Evolutionary conservation across 2,329 filamentous ascomycete genomes (phyloP).

Genomic region (Tympanopsis confertula): DNA sequence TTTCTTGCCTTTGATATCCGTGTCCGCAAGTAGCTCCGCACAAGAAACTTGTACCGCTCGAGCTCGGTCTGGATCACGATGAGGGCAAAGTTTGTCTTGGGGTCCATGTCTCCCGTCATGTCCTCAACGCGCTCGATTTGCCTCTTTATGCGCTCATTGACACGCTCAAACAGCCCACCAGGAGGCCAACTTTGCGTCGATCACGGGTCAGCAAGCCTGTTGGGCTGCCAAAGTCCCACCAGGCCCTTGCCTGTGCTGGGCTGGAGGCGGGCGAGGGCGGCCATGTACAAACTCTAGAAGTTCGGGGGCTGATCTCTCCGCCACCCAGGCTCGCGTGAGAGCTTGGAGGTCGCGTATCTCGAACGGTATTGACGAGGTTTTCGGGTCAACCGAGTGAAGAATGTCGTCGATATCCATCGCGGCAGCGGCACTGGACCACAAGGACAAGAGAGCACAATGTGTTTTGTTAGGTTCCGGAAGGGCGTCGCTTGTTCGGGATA

Average conservation of each 20-base stretch:
- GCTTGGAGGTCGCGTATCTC: slow-evolving; percentile 71
- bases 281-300: slow-evolving; percentile 56
- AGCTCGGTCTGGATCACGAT: slow-evolving; percentile 95
- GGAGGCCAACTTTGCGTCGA: slow-evolving; percentile 43
- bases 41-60: slow-evolving; percentile 82
- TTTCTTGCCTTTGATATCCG: slow-evolving; percentile 71
- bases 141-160: slow-evolving; percentile 59
- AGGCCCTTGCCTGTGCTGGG: background rate
- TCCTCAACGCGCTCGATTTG: slow-evolving; percentile 65
- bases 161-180: slow-evolving; percentile 66
- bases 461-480: too few species aligned
- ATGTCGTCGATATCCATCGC: slow-evolving; percentile 73
- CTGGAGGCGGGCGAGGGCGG: background rate
- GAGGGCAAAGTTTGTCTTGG: slow-evolving; percentile 81
- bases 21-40: slow-evolving; percentile 70
- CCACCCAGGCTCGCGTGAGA: slow-evolving; percentile 83
- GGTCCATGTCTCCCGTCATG: slow-evolving; percentile 75
- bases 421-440: too few species aligned
- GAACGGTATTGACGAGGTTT: slow-evolving; percentile 37
- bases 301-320: slow-evolving; percentile 80
- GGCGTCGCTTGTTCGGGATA: too few species aligned
- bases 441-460: too few species aligned
- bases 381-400: slow-evolving; percentile 59
- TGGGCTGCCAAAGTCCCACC: background rate
- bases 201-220: background rate